Conservation (phyloP, 1,284 basidiomycete species). For the Cystobasidium sp. region DNA sequence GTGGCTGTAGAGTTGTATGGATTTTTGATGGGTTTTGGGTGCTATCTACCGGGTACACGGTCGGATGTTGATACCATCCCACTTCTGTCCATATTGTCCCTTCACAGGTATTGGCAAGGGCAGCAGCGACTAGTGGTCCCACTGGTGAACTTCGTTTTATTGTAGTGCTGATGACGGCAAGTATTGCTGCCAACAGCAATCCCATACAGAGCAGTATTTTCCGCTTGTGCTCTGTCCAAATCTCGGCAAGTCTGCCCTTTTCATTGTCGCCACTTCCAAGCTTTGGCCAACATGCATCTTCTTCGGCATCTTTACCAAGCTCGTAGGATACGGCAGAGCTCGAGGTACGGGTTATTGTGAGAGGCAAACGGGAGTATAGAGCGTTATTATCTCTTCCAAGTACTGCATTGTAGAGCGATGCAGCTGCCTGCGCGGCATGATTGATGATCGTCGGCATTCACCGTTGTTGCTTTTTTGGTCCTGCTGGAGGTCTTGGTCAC, state of each 20-base stretch:
- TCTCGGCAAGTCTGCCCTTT: neutral
- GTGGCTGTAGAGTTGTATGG: neutral
- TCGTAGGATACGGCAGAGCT: slow-evolving; percentile 21
- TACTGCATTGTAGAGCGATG: neutral
- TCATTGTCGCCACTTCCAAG: neutral
- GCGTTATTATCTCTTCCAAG: neutral
- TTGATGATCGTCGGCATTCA: slow-evolving; percentile 13
- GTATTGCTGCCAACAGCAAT: neutral
- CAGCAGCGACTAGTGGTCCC: neutral
- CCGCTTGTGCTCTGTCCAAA: slow-evolving; percentile 1
- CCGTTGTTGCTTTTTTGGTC: too few relatives aligned
- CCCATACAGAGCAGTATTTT: neutral
- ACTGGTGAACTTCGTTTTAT: neutral
- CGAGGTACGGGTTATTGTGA: slow-evolving; percentile 12
- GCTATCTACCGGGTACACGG: neutral
- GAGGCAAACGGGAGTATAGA: slow-evolving; percentile 5
- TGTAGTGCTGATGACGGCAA: neutral
- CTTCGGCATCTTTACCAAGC: slow-evolving; percentile 6
- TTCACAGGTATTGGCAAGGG: neutral
- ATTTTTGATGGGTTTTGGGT: neutral
- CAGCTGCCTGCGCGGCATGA: neutral
- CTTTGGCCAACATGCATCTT: slow-evolving; percentile 4
- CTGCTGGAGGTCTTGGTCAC: too few relatives aligned
- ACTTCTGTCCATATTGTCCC: neutral
- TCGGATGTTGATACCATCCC: slow-evolving; percentile 27